phyloP scores from a whole-genome alignment of 495 filamentous ascomycete genomes.

The Aspergillus cristatus region DNA sequence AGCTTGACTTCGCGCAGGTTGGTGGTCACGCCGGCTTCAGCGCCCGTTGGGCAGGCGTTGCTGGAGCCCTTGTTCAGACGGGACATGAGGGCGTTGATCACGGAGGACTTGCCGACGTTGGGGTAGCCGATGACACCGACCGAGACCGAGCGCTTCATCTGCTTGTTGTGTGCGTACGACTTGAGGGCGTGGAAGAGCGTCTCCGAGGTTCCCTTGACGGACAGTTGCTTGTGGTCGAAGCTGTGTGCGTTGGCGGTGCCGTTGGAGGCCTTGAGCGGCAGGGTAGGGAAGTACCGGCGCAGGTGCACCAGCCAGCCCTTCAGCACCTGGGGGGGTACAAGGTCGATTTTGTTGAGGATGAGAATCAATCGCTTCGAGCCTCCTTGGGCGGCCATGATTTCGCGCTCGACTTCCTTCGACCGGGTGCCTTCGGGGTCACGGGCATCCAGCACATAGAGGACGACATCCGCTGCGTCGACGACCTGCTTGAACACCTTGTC shows the following conservation, averaged over 20 bases:
- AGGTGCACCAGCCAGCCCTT: constrained; percentile 79
- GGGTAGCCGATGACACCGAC: constrained; percentile 95
- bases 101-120: constrained; percentile 94
- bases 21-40: constrained; percentile 91
- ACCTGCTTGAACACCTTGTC: constrained; percentile 96
- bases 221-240: constrained; percentile 86
- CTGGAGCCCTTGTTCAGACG: constrained; percentile 58
- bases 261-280: constrained; percentile 80
- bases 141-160: constrained; percentile 79
- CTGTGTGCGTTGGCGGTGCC: constrained; percentile 78
- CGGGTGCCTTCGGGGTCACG: constrained; percentile 87
- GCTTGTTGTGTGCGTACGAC: constrained; percentile 72
- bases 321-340: constrained; percentile 72
- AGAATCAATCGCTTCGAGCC: constrained; percentile 86
- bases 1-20: constrained; percentile 82
- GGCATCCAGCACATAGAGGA: constrained; percentile 92
- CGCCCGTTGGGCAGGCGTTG: constrained; percentile 76
- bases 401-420: constrained; percentile 80
- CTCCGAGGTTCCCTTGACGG: constrained; percentile 75
- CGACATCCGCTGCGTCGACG: constrained; percentile 78
- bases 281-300: constrained; percentile 83
- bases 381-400: constrained; percentile 74
- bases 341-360: constrained; percentile 94
- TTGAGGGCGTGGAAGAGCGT: constrained; percentile 88
- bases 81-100: constrained; percentile 87